Percentiles rank a stretch among this genome's conserved stretches.
These are phyloP conservation scores for Hypoxylon sp. DNA, from an alignment of 2,329 filamentous ascomycete species.

Conservation along the genomic window DNA sequence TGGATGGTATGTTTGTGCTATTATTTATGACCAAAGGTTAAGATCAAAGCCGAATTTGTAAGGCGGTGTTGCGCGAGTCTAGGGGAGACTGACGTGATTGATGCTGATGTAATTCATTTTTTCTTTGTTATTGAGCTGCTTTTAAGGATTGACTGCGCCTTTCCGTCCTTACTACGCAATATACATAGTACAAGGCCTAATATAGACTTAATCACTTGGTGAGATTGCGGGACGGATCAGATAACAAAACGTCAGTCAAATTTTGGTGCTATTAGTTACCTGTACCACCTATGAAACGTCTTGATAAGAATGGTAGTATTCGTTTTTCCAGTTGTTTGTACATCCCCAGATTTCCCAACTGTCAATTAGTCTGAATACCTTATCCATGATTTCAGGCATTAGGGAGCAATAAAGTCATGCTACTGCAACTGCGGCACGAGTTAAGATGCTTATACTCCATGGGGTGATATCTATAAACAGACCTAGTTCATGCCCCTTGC, in stretches of 20 bases:
- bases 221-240: slow-evolving; percentile 15
- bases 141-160: slow-evolving; percentile 8
- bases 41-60: slow-evolving; percentile 16
- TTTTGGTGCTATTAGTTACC: slow-evolving; percentile 29
- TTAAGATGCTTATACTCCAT: slow-evolving; percentile 20
- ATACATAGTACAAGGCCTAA: slow-evolving; percentile 8
- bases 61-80: slow-evolving; percentile 37
- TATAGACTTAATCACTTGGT: slow-evolving; percentile 7
- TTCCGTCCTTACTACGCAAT: slow-evolving; percentile 1
- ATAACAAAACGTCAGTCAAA: slow-evolving; percentile 26
- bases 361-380: slow-evolving; percentile 34
- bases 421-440: slow-evolving; percentile 35
- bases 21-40: slow-evolving; percentile 19
- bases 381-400: slow-evolving; percentile 38
- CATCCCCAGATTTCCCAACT: slow-evolving; percentile 40
- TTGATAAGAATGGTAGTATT: slow-evolving; percentile 30
- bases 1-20: slow-evolving; percentile 17
- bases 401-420: slow-evolving; percentile 30
- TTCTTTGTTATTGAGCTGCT: slow-evolving; percentile 15
- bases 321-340: background rate
- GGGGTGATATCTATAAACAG: slow-evolving; percentile 31
- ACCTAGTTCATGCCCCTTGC: slow-evolving; percentile 32
- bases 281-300: slow-evolving; percentile 11
- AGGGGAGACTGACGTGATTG: slow-evolving; percentile 43
- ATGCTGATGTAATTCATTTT: slow-evolving; percentile 43